Base-by-base conservation (phyloP, 305 asterid species). In the Solanum hybrid region DNA sequence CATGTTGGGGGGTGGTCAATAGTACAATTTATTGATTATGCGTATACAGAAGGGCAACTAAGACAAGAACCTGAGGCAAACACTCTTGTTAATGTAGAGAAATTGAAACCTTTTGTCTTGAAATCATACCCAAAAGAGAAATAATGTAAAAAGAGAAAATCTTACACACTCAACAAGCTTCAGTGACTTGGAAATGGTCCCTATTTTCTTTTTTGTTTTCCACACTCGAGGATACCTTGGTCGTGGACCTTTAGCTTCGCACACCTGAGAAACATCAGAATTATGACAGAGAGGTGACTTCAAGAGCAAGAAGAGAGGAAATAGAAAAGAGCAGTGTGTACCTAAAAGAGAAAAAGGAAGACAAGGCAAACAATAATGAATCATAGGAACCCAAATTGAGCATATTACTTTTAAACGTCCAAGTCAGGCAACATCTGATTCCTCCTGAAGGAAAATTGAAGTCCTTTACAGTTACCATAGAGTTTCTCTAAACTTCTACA, bases 181-280 rank as follows among this genome's bases (percentile, higher is more conserved):
- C 82, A 94, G n/a, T 84, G 99, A 95, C 92, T 96, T 96, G 77
- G 99, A 96, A 90, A 97, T 88, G 40, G 98, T 97, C 90, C 99
- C 99, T 76, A 94, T 95, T 92, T 86, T 95, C 94, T 86, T 94
- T 77, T 91, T 93, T 80, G 95, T 94, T 93, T 94, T 97, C 99
- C 99, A 97, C 64, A 95, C 98, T 78, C 98, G 95, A 85, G 99
- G 99, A 91, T 92, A 94, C 93, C 99, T 95, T 80, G 99, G 99
- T 81, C 98, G 94, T 78, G 98, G 99, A 89, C 98, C 99, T 94
- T 95, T 96, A 90, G 97, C 96, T 89, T 94, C 98, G 89, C 98
- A 95, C 72, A 93, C 94, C 99, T 95, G 95, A 90, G 66, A 90
- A 90, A 84, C 87, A 84, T 84, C 42, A 32, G 26, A 66, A 86